Conservation (phyloP, 78 protist species). For the Chrysochromulina tobinii region DNA sequence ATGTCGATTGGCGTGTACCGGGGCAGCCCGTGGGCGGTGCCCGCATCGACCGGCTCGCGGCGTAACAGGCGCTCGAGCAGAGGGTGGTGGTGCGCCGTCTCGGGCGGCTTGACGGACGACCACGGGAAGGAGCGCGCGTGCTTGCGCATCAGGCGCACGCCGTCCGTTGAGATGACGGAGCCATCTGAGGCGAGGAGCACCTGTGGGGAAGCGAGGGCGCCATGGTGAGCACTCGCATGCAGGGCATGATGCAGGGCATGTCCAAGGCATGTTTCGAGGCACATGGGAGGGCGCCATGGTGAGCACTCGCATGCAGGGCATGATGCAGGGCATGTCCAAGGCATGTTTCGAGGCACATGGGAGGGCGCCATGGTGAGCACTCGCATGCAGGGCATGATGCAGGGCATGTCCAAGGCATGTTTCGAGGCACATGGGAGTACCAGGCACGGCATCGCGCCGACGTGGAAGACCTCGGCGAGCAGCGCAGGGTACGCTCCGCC, state of each 20-base stretch:
- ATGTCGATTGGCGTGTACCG: conserved; percentile 15
- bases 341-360: no score
- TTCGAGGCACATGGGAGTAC: background rate
- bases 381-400: no score
- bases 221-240: no score
- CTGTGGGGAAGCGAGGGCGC: background rate
- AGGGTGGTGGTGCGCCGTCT: background rate
- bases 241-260: no score
- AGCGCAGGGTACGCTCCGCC: background rate
- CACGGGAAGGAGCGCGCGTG: background rate
- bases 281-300: no score
- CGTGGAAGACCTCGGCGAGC: background rate
- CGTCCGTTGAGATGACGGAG: background rate
- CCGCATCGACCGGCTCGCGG: conserved; percentile 19
- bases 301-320: no score
- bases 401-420: no score
- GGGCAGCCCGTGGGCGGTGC: background rate
- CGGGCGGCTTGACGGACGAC: background rate
- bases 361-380: no score
- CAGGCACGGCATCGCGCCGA: background rate
- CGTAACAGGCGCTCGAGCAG: conserved; percentile 35
- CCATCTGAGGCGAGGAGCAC: background rate
- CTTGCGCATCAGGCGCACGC: background rate
- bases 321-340: no score
- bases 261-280: no score